Percentiles rank a stretch among this genome's conserved stretches.
Evolutionary conservation across 2,329 filamentous ascomycete species (phyloP).

Genomic region (Aureobasidium musti): DNA sequence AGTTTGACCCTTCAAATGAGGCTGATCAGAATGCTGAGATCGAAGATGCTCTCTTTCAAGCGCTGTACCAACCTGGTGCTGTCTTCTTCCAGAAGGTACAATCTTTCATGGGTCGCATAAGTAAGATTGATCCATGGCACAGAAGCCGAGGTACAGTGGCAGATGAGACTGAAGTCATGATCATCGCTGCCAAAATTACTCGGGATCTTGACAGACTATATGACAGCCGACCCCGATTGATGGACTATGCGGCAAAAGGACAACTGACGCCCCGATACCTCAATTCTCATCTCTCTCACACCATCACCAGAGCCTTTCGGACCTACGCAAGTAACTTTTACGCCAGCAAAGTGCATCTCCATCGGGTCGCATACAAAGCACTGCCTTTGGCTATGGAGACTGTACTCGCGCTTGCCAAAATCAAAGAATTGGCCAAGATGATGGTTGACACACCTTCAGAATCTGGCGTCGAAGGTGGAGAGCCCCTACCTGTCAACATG

Average conservation of each 20-base stretch:
- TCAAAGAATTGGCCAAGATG: slow-evolving; percentile 43
- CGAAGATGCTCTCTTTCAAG: slow-evolving; percentile 57
- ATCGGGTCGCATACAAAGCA: slow-evolving; percentile 59
- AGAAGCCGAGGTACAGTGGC: slow-evolving; percentile 58
- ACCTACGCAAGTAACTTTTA: slow-evolving; percentile 61
- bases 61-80: slow-evolving; percentile 58
- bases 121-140: slow-evolving; percentile 60
- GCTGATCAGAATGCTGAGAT: slow-evolving; percentile 40
- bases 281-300: slow-evolving; percentile 52
- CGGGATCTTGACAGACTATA: slow-evolving; percentile 56
- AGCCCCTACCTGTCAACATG: slow-evolving; percentile 57
- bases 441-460: slow-evolving; percentile 1
- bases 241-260: slow-evolving; percentile 59
- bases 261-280: slow-evolving; percentile 54
- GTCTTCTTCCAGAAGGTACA: slow-evolving; percentile 61
- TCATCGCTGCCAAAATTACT: slow-evolving; percentile 54
- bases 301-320: slow-evolving; percentile 57
- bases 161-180: slow-evolving; percentile 62
- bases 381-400: slow-evolving; percentile 57
- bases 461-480: slow-evolving; percentile 34
- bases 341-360: slow-evolving; percentile 58
- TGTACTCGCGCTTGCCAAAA: slow-evolving; percentile 52
- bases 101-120: slow-evolving; percentile 59
- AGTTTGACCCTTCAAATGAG: slow-evolving; percentile 20
- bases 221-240: slow-evolving; percentile 55